Evolutionary conservation across 2,329 filamentous ascomycete species (phyloP), one percentile per base, ranked within the genome.

Genomic region (Ilyonectria mors-panacis): DNA sequence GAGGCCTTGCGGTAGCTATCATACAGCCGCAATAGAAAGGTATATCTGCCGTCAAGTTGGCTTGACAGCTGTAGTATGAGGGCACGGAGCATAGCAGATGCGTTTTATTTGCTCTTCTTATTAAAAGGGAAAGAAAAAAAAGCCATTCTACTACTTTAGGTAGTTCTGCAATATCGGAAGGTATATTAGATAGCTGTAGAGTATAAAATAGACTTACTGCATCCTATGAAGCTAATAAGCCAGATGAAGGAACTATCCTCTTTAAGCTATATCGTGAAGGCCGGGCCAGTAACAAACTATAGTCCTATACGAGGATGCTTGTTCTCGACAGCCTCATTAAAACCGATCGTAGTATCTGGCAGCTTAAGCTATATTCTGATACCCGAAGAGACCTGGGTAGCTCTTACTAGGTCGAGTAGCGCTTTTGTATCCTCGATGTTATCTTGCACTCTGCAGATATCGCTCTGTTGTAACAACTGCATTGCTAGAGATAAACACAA

Each of bases 101-200:
- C 26, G 28, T 77, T 66, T 61, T 80, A 77, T 48, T 82, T 82
- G 9, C 45, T 47, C 1, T 68, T 33, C 45, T 82, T 80, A 44
- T 77, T 79, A 64, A 82, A 83, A 4, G 79, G 76, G 53, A 84
- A 83, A 70, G 78, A 84, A 68, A 83, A 83, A 65, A 78, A 82
- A 1, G 74, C 78, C 15, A 82, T 53, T 0, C 74, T 78, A 13
- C 75, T 71, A 9, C 59, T n/a, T n/a, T n/a, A n/a, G n/a, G n/a
- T n/a, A n/a, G n/a, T n/a, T n/a, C n/a, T n/a, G n/a, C n/a, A n/a
- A n/a, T n/a, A n/a, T n/a, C n/a, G n/a, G n/a, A n/a, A n/a, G n/a
- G 53, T 8, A 68, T 63, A n/a, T 72, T 72, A 8, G 66, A 83
- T 79, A 8, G 77, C 72, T 2, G 79, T 82, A 8, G 76, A 81